Conservation (phyloP, 805 yeast genomes). For the Ogataea methanolica region DNA sequence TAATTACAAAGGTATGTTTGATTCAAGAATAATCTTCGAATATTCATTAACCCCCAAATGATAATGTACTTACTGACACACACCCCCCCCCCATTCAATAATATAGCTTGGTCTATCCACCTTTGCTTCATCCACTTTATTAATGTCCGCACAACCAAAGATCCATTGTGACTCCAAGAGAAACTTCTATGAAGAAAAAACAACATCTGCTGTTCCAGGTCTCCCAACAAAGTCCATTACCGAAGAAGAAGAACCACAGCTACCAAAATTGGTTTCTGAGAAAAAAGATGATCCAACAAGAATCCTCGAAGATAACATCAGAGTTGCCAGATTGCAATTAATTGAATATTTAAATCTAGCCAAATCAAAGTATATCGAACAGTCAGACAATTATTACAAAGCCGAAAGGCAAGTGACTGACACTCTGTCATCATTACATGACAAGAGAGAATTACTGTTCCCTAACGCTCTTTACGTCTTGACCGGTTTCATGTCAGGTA, state of each 20-base stretch:
- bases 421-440: conserved; percentile 61
- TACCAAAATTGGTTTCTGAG: conserved; percentile 13
- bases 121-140: conserved; percentile 5
- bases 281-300: conserved; percentile 10
- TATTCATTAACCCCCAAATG: not conserved
- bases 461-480: conserved; percentile 68
- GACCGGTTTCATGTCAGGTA: conserved; percentile 68
- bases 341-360: conserved; percentile 30
- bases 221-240: conserved; percentile 13
- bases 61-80: not conserved
- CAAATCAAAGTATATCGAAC: conserved; percentile 38
- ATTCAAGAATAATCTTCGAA: not conserved
- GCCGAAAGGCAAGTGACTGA: conserved; percentile 61
- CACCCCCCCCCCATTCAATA: no score
- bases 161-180: conserved; percentile 23
- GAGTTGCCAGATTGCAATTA: conserved; percentile 41
- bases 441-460: conserved; percentile 59
- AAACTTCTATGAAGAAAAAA: conserved; percentile 21
- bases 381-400: conserved; percentile 45
- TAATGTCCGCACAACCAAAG: conserved; percentile 4
- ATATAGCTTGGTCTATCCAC: conserved; percentile 7
- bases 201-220: conserved; percentile 18
- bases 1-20: not conserved
- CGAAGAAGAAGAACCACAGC: conserved; percentile 9
- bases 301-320: conserved; percentile 44